These are phyloP conservation scores for Beauveria asiatica DNA, from an alignment of 2,329 filamentous ascomycete genomes.

Conservation along the genomic window DNA sequence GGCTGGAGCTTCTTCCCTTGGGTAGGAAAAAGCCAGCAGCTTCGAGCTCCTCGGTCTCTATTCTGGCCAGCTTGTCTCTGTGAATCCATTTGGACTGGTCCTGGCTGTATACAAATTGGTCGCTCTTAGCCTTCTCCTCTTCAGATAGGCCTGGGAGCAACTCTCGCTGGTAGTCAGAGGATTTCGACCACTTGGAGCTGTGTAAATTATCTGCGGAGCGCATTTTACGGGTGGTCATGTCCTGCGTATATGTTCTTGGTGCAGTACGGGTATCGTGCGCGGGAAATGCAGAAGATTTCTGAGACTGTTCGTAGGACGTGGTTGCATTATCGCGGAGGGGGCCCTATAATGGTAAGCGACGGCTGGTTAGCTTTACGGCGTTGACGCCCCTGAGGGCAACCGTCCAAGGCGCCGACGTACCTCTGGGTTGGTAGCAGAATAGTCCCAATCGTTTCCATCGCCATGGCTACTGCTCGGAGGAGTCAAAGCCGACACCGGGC, in stretches of 20 bases:
- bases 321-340: not conserved
- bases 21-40: constrained; percentile 63
- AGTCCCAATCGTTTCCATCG: constrained; percentile 37
- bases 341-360: not conserved
- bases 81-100: constrained; percentile 77
- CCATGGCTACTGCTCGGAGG: constrained; percentile 42
- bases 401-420: constrained; percentile 23
- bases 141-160: constrained; percentile 17
- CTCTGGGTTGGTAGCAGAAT: constrained; percentile 25
- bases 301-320: not conserved
- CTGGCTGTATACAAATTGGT: constrained; percentile 27
- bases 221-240: constrained; percentile 26
- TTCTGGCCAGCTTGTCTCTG: constrained; percentile 71
- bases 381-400: not conserved
- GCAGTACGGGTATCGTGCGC: not conserved
- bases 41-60: constrained; percentile 73
- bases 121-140: constrained; percentile 20
- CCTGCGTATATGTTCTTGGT: not conserved
- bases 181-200: constrained; percentile 17
- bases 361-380: not conserved
- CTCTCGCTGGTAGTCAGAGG: constrained; percentile 16
- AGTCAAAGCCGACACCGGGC: constrained; percentile 38
- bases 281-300: not conserved
- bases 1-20: constrained; percentile 44
- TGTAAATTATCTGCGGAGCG: constrained; percentile 27